A percentile compares a stretch with the other conserved stretches of the same genome.
phyloP scores from a whole-genome alignment of 1,284 basidiomycete genomes.

The Marasmius sp. region DNA sequence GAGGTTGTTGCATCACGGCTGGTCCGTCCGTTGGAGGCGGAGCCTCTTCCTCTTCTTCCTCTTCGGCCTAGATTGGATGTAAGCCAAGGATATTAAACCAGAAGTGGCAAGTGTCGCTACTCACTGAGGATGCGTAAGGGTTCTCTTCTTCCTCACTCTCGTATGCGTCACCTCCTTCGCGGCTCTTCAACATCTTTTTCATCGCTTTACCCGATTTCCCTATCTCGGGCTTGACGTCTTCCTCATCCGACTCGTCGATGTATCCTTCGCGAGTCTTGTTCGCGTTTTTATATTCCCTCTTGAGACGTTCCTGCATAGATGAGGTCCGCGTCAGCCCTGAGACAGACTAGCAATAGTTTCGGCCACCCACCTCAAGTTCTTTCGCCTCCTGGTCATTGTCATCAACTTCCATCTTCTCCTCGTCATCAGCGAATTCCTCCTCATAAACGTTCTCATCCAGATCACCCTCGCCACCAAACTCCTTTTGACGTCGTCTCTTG shows the following conservation, averaged over 20 bases:
- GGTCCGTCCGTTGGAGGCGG: conserved; percentile 50
- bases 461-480: conserved; percentile 70
- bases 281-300: conserved; percentile 76
- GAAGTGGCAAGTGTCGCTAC: conserved; percentile 23
- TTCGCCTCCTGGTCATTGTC: conserved; percentile 84
- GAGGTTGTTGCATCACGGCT: conserved; percentile 52
- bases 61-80: conserved; percentile 50
- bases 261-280: conserved; percentile 72
- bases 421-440: conserved; percentile 85
- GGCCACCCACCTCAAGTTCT: conserved; percentile 67
- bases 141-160: conserved; percentile 82
- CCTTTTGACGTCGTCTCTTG: conserved; percentile 48
- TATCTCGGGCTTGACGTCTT: conserved; percentile 55
- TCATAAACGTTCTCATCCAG: conserved; percentile 83
- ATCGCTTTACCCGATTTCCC: conserved; percentile 74
- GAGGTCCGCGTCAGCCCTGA: background rate
- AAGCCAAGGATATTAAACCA: conserved; percentile 2
- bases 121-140: conserved; percentile 75
- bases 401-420: conserved; percentile 73
- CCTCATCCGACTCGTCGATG: conserved; percentile 72
- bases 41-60: conserved; percentile 65
- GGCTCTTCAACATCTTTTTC: conserved; percentile 74
- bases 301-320: conserved; percentile 69
- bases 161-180: conserved; percentile 73
- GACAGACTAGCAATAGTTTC: conserved; percentile 15